Evolutionary conservation across 2,329 filamentous ascomycete genomes (phyloP).

Genomic region (Mollisia scopiformis): DNA sequence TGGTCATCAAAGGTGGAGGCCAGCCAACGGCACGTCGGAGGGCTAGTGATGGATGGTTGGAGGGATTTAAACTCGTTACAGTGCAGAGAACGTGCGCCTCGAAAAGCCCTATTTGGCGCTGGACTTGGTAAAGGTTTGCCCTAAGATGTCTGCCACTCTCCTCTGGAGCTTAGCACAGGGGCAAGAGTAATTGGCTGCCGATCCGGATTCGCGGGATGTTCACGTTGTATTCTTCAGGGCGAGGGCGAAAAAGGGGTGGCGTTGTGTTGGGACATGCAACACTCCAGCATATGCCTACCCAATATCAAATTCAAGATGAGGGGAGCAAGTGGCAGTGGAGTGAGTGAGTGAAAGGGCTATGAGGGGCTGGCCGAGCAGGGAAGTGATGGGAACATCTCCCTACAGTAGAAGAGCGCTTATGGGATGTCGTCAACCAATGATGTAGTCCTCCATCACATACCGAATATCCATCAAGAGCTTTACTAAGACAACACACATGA

Average conservation of each 20-base stretch:
- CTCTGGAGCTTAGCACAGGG: neutral
- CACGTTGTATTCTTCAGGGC: neutral
- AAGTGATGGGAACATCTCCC: neutral
- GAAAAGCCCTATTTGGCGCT: neutral
- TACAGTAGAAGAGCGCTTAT: neutral
- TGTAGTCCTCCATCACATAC: too few relatives aligned
- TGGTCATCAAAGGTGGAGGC: too few relatives aligned
- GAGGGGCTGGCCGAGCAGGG: neutral
- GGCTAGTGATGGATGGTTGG: too few relatives aligned
- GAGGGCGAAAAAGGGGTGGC: neutral
- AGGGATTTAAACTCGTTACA: conserved; percentile 12
- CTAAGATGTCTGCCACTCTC: neutral
- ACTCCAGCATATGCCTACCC: too few relatives aligned
- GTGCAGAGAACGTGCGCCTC: conserved; percentile 7
- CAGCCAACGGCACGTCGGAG: too few relatives aligned
- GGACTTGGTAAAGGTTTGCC: neutral
- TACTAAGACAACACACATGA: too few relatives aligned
- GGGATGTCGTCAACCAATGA: neutral
- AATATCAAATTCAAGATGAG: neutral
- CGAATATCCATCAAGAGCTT: too few relatives aligned
- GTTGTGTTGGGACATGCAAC: neutral
- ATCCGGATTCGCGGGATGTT: neutral
- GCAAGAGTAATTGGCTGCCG: neutral
- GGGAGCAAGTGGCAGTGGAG: neutral
- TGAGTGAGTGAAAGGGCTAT: neutral